Conservation (phyloP, 371 early-diverging fungal species). For the Fennellomyces sp. region DNA sequence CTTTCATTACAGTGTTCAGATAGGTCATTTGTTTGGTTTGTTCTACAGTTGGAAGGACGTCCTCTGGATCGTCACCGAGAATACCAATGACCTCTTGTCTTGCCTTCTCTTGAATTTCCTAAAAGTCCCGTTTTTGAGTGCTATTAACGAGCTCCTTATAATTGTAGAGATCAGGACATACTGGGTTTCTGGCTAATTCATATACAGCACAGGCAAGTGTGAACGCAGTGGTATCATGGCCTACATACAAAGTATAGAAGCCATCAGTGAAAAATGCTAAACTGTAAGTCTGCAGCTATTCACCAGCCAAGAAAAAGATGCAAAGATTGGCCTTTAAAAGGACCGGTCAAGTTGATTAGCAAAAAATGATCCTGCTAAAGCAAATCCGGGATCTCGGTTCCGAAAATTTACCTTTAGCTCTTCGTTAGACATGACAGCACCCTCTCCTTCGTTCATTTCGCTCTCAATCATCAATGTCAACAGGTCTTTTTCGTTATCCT, state of each 20-base stretch:
- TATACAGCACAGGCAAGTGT: conserved; percentile 21
- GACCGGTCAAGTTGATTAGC: no score
- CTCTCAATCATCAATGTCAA: conserved; percentile 48
- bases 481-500: conserved; percentile 45
- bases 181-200: conserved; percentile 18
- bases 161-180: conserved; percentile 23
- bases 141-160: neutral
- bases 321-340: conserved; percentile 40
- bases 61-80: conserved; percentile 42
- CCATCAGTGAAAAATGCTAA: neutral
- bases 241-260: neutral
- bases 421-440: conserved; percentile 13
- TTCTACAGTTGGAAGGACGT: conserved; percentile 39
- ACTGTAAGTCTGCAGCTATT: neutral
- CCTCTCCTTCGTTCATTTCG: conserved; percentile 22
- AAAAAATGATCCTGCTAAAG: no score
- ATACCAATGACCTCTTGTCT: conserved; percentile 47
- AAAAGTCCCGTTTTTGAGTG: neutral
- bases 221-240: conserved; percentile 15
- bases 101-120: conserved; percentile 44
- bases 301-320: conserved; percentile 28
- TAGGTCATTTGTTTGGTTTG: conserved; percentile 45
- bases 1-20: conserved; percentile 41
- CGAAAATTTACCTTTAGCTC: conserved; percentile 23
- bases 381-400: no score